Conservation (phyloP, 176 grass and related monocot species). For the Juncus effusus region DNA sequence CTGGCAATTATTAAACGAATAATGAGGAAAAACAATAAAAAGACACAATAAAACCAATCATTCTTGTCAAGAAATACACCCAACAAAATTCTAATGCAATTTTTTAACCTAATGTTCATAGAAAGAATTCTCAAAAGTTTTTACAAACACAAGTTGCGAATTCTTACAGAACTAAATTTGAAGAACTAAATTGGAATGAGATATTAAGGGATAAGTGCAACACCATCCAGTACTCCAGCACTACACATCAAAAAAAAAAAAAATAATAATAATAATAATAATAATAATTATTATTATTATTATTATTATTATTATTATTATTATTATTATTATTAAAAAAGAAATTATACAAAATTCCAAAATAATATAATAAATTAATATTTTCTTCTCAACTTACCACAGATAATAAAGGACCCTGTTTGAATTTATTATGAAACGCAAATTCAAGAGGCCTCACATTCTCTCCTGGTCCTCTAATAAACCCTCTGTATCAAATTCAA, state of each 20-base stretch:
- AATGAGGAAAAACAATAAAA: no score
- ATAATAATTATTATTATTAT: background rate
- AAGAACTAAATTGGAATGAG: conserved; percentile 45
- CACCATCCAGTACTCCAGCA: conserved; percentile 93
- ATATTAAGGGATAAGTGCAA: conserved; percentile 90
- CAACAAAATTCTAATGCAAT: no score
- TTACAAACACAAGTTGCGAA: no score
- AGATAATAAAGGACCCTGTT: conserved; percentile 77
- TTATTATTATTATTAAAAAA: no score
- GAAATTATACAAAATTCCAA: background rate
- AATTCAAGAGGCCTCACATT: conserved; percentile 70
- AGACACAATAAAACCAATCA: no score
- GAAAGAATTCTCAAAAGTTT: no score
- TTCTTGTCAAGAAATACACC: no score
- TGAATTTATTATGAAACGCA: conserved; percentile 94
- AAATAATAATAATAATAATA: background rate
- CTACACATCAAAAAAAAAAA: conserved; percentile 34
- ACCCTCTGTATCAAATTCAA: conserved; percentile 52
- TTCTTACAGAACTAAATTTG: no score
- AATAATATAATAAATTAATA: background rate
- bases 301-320: background rate
- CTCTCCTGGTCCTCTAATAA: conserved; percentile 94
- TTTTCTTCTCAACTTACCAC: conserved; percentile 51
- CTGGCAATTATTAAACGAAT: no score
- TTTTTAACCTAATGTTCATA: no score